A percentile compares a stretch with the other conserved stretches of the same genome.
Evolutionary conservation across 2,329 filamentous ascomycete genomes (phyloP).

Genomic region (Ascocoryne sarcoides): DNA sequence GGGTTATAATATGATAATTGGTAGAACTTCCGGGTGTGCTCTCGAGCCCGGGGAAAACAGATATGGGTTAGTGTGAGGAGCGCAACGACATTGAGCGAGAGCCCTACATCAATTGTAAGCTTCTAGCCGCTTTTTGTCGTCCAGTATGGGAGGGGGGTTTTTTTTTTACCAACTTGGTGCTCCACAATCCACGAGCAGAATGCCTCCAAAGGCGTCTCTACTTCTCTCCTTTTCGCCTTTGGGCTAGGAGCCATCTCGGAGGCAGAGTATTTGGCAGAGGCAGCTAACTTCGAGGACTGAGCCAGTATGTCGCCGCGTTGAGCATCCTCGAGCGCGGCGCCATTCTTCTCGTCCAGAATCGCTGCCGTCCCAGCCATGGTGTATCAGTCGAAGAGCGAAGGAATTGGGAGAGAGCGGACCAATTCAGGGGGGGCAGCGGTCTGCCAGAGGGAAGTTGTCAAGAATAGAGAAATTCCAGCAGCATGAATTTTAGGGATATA

Average conservation of each 20-base stretch:
- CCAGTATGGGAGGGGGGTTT: background rate
- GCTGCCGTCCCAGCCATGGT: background rate
- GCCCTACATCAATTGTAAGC: conserved; percentile 41
- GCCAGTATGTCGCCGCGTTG: background rate
- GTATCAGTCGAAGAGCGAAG: background rate
- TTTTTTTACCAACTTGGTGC: conserved; percentile 66
- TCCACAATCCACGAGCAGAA: conserved; percentile 63
- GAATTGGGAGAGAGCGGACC: background rate
- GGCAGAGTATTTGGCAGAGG: background rate
- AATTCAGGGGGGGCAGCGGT: background rate
- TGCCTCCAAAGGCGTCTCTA: conserved; percentile 42
- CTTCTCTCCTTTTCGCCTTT: conserved; percentile 50
- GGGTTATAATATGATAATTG: conserved; percentile 75
- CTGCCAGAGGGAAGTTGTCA: background rate
- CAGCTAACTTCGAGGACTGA: background rate
- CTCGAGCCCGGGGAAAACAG: conserved; percentile 70
- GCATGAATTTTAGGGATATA: background rate
- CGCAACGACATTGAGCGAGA: conserved; percentile 77
- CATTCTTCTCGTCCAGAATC: background rate
- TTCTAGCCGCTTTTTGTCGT: background rate
- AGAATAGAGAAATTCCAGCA: background rate
- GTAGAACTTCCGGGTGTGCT: conserved; percentile 81
- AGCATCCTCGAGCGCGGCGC: background rate
- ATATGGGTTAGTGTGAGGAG: conserved; percentile 75
- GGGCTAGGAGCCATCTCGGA: background rate